Percentiles rank a stretch among this genome's conserved stretches.
phyloP scores from a whole-genome alignment of 2,329 filamentous ascomycete genomes.

The Pyrenophora seminiperda region DNA sequence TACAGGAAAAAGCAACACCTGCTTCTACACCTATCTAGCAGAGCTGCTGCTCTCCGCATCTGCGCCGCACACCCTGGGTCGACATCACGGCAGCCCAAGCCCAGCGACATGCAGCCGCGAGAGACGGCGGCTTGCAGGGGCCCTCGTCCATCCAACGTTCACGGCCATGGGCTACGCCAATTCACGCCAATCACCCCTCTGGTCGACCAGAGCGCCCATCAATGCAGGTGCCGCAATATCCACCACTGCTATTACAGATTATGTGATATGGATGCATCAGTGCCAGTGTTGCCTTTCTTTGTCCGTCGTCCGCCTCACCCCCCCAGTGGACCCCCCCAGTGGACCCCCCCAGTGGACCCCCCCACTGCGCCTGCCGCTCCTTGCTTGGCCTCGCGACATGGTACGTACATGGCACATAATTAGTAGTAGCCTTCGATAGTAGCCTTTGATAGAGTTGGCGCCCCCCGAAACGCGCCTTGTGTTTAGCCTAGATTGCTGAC shows the following conservation, averaged over 20 bases:
- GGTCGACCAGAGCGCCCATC: slow-evolving; percentile 21
- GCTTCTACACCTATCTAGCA: neutral
- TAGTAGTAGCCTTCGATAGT: too few species aligned
- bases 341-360: too few species aligned
- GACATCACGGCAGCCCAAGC: slow-evolving; percentile 1
- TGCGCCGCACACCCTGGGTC: neutral
- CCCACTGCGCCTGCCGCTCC: too few species aligned
- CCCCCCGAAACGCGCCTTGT: too few species aligned
- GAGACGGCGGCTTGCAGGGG: slow-evolving; percentile 25
- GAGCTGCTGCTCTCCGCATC: slow-evolving; percentile 11
- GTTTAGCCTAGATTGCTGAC: too few species aligned
- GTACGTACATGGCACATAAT: too few species aligned
- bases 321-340: too few species aligned
- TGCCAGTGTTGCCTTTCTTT: slow-evolving; percentile 18
- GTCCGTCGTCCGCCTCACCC: neutral
- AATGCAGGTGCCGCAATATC: slow-evolving; percentile 32
- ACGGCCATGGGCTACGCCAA: slow-evolving; percentile 17
- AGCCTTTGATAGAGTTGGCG: too few species aligned
- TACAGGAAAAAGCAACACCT: slow-evolving; percentile 5
- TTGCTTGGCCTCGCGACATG: too few species aligned
- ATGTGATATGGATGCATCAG: too few species aligned
- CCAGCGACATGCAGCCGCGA: slow-evolving; percentile 13
- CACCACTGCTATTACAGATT: too few species aligned
- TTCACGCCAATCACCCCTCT: slow-evolving; percentile 22
- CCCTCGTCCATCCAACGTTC: slow-evolving; percentile 29